Evolutionary conservation across 306 rosid species (phyloP).

Genomic region (Styphnolobium japonicum): DNA sequence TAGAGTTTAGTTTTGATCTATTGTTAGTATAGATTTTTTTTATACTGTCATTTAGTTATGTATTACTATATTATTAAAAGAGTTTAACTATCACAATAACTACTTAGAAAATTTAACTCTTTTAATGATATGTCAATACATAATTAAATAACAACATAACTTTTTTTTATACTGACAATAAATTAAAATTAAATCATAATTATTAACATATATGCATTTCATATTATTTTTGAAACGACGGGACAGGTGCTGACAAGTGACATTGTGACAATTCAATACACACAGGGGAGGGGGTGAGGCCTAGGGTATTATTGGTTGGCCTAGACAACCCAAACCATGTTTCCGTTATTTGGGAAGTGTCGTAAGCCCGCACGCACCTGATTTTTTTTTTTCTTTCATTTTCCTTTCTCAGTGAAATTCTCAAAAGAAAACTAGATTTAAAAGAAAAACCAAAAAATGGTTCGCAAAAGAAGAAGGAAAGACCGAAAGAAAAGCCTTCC

Average conservation of each 20-base stretch:
- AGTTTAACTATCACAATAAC: too few relatives aligned
- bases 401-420: not conserved
- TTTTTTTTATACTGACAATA: too few relatives aligned
- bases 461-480: not conserved
- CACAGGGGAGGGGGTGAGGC: constrained; percentile 24
- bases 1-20: too few relatives aligned
- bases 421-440: not conserved
- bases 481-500: not conserved
- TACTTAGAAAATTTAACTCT: too few relatives aligned
- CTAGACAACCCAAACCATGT: constrained; percentile 20
- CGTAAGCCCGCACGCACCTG: constrained; percentile 27
- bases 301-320: constrained; percentile 7
- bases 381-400: not conserved
- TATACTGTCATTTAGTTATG: too few relatives aligned
- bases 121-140: too few relatives aligned
- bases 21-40: too few relatives aligned
- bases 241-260: constrained; percentile 33
- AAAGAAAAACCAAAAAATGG: not conserved
- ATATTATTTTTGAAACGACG: not conserved
- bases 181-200: too few relatives aligned
- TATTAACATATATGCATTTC: too few relatives aligned
- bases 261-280: constrained; percentile 33
- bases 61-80: too few relatives aligned
- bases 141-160: too few relatives aligned
- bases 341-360: constrained; percentile 14